Percentiles rank a stretch among this genome's conserved stretches.
Conservation (phyloP, 2,329 filamentous ascomycete species). For the Hymenoscyphus repandus region DNA sequence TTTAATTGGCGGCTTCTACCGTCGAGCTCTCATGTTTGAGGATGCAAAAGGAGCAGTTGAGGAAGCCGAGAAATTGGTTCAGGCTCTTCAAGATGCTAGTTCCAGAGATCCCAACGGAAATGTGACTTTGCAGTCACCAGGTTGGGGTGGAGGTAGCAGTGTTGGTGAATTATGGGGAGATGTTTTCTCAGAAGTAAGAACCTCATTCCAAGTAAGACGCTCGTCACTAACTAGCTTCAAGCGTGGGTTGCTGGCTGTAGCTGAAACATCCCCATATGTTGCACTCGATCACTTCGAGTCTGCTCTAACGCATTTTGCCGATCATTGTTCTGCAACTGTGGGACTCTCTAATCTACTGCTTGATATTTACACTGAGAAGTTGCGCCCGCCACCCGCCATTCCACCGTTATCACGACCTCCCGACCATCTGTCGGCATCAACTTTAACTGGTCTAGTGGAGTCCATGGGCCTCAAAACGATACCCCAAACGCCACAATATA, state of each 20-base stretch:
- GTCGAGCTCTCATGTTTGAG: constrained; percentile 71
- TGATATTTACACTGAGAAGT: constrained; percentile 70
- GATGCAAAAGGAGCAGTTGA: constrained; percentile 75
- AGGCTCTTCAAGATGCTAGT: constrained; percentile 63
- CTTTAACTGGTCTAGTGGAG: constrained; percentile 15
- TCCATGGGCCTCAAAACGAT: constrained; percentile 11
- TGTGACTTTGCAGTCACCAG: constrained; percentile 55
- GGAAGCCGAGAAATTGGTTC: constrained; percentile 75
- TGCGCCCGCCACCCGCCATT: constrained; percentile 52
- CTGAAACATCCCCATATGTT: constrained; percentile 45
- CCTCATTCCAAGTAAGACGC: not conserved
- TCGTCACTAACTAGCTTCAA: constrained; percentile 27
- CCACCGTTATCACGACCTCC: constrained; percentile 27
- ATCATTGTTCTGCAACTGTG: constrained; percentile 76
- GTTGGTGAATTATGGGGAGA: constrained; percentile 83
- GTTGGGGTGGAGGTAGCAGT: constrained; percentile 77
- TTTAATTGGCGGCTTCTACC: constrained; percentile 82
- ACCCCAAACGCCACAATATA: constrained; percentile 9
- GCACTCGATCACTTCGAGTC: constrained; percentile 77
- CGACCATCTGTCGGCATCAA: constrained; percentile 25
- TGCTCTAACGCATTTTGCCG: constrained; percentile 70
- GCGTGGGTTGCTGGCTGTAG: constrained; percentile 30
- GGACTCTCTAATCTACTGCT: constrained; percentile 80
- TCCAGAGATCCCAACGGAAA: constrained; percentile 57
- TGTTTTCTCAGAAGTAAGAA: constrained; percentile 70